Evolutionary conservation across 768 basidiomycete genomes (phyloP), one percentile per base, ranked within the genome.

Genomic region (Rhodotorula kratochvilovae): DNA sequence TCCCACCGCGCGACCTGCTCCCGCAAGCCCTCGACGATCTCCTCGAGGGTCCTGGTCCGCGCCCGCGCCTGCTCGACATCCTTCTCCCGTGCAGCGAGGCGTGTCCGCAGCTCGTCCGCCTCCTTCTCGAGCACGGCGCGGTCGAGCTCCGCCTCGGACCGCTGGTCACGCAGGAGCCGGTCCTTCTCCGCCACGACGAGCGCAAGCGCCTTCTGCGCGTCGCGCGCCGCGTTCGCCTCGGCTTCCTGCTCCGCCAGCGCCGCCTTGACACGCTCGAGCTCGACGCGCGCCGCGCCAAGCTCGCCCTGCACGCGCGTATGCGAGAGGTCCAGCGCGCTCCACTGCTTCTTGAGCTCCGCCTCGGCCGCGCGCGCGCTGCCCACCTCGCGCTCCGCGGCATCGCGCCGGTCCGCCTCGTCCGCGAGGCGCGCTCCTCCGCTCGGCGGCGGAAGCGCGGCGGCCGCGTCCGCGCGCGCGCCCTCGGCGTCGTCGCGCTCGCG

Each of bases 121-220:
- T 92, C 90, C 61, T 93, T 87, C 80, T 96, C 92, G 57, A 96
- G 83, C 23, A 95, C 91, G 1, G 93, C 92, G 15, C 92, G 86
- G 79, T 97, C 93, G 2, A 92, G 90, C 77, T 96, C 92, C 23
- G 92, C 90, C 80, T 98, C 94, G 5, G 90, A 90, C 65, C 90
- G 88, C 76, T 93, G 90, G 79, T 96, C 92, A 2, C 91, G 86
- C 72, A 96, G 86, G 55, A 84, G 80, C 45, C 85, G 81, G 68
- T 95, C 92, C 80, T 91, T 91, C 81, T 96, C 92, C 72, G 80
- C 80, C 53, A 86, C 84, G 5, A 89, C 87, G 68, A 89, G 85
- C 71, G 83, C 85, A 60, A 91, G 83, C 76, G 90, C 87, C 75
- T 86, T 85, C 48, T 87, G 84, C 62, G 88, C 79, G 19, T 80